Evolutionary conservation across 257 asterid species (phyloP), one percentile per base, ranked within the genome.

Genomic region (Haberlea rhodopensis): DNA sequence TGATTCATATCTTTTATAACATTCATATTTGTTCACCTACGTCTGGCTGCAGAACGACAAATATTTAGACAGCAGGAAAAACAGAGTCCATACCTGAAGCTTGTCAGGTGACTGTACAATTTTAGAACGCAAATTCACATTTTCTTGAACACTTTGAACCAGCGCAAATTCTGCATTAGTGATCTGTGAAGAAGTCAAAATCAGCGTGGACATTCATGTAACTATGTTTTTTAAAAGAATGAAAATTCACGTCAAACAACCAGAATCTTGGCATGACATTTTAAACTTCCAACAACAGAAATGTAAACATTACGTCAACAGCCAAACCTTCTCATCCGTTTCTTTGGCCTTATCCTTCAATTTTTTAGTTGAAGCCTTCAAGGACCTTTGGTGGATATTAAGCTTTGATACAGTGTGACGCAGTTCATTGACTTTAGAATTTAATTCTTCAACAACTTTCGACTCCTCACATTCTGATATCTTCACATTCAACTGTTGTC

Each of bases 101-200:
- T 94, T 94, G 78, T 87, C 95, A 0, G 99, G 99, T 63, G 97
- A 94, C 81, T 94, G 97, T 56, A 94, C 97, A 66, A 94, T 86
- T 81, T 84, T 87, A 59, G 96, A 84, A 13, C 86, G 95, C 60
- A 94, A 75, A 72, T 80, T 81, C 48, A 89, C 95, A 86, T 90
- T 90, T 78, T 90, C 97, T 72, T 84, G 96, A 72, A 74, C 88
- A 57, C 84, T 78, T 71, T 87, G 90, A 45, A 81, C 89, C 73
- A 86, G 74, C 23, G 85, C 84, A 53, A 85, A 90, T 73, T 90
- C 96, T 20, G 92, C 99, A 78, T 62, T 73, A 53, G 89, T 80
- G 51, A 84, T 84, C 96, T 94, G 88, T 57, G 40, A 60, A 68
- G 58, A 64, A 54, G 71, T 40, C n/a, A 2, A 40, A 40, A 40